phyloP scores from a whole-genome alignment of 805 yeast species.

The Candida parachauliodes region DNA sequence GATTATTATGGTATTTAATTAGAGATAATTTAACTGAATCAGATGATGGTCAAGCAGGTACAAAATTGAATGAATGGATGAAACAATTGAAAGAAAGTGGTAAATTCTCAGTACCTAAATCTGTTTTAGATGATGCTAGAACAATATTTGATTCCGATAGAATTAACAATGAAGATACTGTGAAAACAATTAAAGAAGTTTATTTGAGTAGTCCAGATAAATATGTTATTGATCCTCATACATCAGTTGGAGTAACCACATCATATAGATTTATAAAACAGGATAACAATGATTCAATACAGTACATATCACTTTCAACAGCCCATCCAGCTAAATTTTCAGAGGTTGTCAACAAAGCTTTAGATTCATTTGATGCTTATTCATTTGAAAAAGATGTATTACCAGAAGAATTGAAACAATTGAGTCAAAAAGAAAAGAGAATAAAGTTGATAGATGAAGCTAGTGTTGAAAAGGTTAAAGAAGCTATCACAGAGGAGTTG shows the following conservation, averaged over 20 bases:
- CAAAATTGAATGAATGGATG: slow-evolving; percentile 73
- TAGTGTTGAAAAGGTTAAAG: slow-evolving; percentile 70
- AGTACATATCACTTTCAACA: slow-evolving; percentile 79
- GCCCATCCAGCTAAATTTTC: slow-evolving; percentile 99
- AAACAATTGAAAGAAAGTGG: slow-evolving; percentile 70
- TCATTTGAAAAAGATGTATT: slow-evolving; percentile 84
- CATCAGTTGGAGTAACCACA: slow-evolving; percentile 90
- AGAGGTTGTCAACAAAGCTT: slow-evolving; percentile 87
- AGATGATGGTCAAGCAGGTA: slow-evolving; percentile 68
- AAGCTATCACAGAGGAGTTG: slow-evolving; percentile 64
- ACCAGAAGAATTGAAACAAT: slow-evolving; percentile 78
- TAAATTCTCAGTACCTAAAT: slow-evolving; percentile 64
- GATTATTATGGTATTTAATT: slow-evolving; percentile 91
- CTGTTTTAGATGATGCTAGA: slow-evolving; percentile 63
- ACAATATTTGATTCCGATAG: slow-evolving; percentile 72
- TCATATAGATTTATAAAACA: slow-evolving; percentile 55
- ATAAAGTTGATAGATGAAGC: slow-evolving; percentile 67
- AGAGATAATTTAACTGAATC: slow-evolving; percentile 58
- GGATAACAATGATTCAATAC: slow-evolving; percentile 31
- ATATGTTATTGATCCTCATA: slow-evolving; percentile 93
- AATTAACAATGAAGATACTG: slow-evolving; percentile 75
- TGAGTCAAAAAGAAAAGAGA: slow-evolving; percentile 70
- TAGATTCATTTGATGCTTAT: slow-evolving; percentile 63
- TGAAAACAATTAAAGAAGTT: slow-evolving; percentile 68
- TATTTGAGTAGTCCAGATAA: slow-evolving; percentile 58